phyloP scores from a whole-genome alignment of 2,329 filamentous ascomycete genomes.

The Calonectria multiphialidica region DNA sequence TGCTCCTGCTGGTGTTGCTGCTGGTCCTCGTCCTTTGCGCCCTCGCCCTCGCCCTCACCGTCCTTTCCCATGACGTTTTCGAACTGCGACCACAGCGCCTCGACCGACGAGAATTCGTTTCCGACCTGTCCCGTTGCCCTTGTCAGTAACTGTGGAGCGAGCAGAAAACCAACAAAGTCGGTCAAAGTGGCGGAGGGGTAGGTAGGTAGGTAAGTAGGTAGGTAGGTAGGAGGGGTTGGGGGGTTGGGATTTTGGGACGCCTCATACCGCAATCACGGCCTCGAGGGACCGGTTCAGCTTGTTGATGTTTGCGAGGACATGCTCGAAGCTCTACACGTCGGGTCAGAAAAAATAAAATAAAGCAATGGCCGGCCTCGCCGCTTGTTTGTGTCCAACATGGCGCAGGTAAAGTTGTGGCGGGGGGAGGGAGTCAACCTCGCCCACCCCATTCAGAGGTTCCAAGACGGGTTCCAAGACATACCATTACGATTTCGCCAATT shows the following conservation, averaged over 20 bases:
- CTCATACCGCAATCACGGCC: constrained; percentile 84
- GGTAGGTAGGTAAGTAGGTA: neutral
- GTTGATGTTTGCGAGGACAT: constrained; percentile 96
- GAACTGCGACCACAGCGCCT: constrained; percentile 97
- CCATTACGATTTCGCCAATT: constrained; percentile 79
- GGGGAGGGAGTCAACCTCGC: neutral
- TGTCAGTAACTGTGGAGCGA: neutral
- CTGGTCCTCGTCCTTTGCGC: constrained; percentile 35
- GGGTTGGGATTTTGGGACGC: too few relatives aligned
- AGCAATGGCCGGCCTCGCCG: neutral
- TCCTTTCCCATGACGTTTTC: constrained; percentile 93
- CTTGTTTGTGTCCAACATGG: neutral
- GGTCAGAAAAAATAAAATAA: too few relatives aligned
- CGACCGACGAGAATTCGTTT: constrained; percentile 97
- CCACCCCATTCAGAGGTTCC: too few relatives aligned
- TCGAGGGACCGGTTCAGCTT: constrained; percentile 93
- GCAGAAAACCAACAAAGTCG: neutral
- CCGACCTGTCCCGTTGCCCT: constrained; percentile 71
- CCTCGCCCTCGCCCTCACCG: constrained; percentile 44
- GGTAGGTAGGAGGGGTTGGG: neutral
- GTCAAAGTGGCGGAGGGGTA: neutral
- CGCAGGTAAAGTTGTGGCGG: neutral
- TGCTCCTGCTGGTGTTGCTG: constrained; percentile 22
- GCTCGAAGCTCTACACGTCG: constrained; percentile 76
- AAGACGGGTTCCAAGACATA: constrained; percentile 49